These are phyloP conservation scores for Stagonosporopsis vannaccii DNA, from an alignment of 2,329 filamentous ascomycete genomes.

Conservation along the genomic window DNA sequence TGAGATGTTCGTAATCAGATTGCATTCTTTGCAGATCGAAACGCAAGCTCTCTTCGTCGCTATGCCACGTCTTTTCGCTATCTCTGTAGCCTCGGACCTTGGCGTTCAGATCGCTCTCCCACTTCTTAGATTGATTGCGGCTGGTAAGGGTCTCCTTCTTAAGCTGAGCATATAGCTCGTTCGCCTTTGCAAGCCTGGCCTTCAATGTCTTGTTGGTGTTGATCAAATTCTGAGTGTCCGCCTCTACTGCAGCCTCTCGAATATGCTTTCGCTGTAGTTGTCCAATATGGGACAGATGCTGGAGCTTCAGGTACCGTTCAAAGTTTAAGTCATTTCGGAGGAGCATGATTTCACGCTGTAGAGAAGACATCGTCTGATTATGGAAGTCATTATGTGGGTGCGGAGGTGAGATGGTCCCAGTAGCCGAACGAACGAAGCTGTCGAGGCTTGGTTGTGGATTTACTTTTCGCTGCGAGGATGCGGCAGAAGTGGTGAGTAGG, in stretches of 20 bases:
- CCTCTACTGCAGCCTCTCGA: conserved; percentile 78
- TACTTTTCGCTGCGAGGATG: conserved; percentile 26
- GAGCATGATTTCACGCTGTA: conserved; percentile 77
- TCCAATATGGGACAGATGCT: conserved; percentile 82
- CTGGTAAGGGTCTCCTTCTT: conserved; percentile 76
- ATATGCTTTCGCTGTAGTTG: conserved; percentile 78
- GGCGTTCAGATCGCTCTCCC: conserved; percentile 73
- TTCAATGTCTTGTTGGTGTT: conserved; percentile 78
- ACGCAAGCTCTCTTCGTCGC: conserved; percentile 64
- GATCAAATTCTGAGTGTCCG: conserved; percentile 81
- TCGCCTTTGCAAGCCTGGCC: conserved; percentile 75
- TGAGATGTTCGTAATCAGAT: conserved; percentile 70
- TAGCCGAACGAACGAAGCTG: conserved; percentile 40
- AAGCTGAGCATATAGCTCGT: conserved; percentile 72
- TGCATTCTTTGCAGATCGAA: conserved; percentile 65
- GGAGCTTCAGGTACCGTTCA: conserved; percentile 82
- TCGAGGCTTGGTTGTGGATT: conserved; percentile 41
- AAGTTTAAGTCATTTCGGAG: conserved; percentile 83
- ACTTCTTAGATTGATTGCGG: conserved; percentile 76
- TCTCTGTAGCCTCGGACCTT: conserved; percentile 73
- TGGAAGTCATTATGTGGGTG: conserved; percentile 40
- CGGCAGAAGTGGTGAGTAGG: conserved; percentile 23
- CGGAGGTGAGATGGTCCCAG: conserved; percentile 34
- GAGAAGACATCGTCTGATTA: conserved; percentile 51
- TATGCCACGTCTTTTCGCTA: conserved; percentile 70